Evolutionary conservation across 1,139 yeast species (phyloP), one percentile per base, ranked within the genome.

Genomic region (Yamadazyma trypodendri): DNA sequence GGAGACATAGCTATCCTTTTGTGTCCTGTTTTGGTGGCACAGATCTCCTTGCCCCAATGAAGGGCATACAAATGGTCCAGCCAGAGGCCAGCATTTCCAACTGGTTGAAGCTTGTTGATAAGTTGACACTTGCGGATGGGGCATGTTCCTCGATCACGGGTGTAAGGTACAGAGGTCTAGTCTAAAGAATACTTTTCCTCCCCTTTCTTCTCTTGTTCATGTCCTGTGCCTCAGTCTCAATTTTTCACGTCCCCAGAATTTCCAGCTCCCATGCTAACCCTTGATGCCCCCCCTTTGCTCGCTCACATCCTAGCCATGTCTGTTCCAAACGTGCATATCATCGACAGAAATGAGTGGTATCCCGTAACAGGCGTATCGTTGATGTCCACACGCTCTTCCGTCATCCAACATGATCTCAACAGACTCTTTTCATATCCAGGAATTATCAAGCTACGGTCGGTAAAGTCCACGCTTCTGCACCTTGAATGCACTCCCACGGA

Each of bases 201-300:
- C 21, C 8, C 21, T 18, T 8, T 18, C 21, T 18, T 18, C 21
- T 18, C 21, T 28, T 28, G 7, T 10, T 10, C 9, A 21, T 7
- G 23, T 21, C 23, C 23, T 21, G 23, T 21, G 23, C 9, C 23
- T n/a, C n/a, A n/a, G 14, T 5, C 25, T 23, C 25, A 6, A 12
- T 11, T 24, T 24, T 12, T 12, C 8, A 12, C 12, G 5, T 6
- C 25, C 25, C 25, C 8, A 11, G 7, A 7, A 5, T 24, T 12
- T 12, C 6, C 12, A 6, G 3, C 3, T 6, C 20, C 15, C 24
- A 24, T 35, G 30, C 15, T 37, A 11, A 20, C 32, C 7, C 31
- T 38, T 8, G 40, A 38, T 31, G 32, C 27, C 4, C 40, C 40
- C 2, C 40, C 40, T 7, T 13, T 38, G 6, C 22, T 31, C 8